Evolutionary conservation across 768 basidiomycete species (phyloP), one percentile per base, ranked within the genome.

Genomic region (Serendipita sp.): DNA sequence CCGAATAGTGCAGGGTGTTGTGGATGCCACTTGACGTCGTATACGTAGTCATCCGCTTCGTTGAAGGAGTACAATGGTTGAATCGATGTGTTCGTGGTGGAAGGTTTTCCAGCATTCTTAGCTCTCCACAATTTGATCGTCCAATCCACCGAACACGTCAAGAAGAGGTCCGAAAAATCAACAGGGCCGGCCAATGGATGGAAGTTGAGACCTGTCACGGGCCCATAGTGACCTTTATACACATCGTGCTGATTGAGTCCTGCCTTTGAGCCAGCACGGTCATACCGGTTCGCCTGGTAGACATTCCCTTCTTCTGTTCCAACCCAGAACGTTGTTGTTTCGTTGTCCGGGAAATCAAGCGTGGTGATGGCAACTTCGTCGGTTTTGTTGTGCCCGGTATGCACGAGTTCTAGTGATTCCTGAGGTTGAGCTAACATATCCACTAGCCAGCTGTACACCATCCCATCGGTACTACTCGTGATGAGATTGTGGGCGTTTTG

Each of bases 361-460:
- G 86, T 81, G 0, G 96, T 98, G 65, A 98, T 88, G 1, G 93
- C 86, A 1, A 99, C 93, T 72, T 99, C 96, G 48, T 88, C 89
- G 0, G 96, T 98, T 76, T 97, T 98, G 76, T 86, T 90, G 71
- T 98, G 94, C 0, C 89, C 90, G 0, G 86, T 80, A 67, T 94
- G 90, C 2, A 87, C 74, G 2, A 99, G 79, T 70, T 94, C 89
- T 16, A 98, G 81, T 2, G 91, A 90, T 86, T 99, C 96, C 90
- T 97, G 94, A 9, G 96, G 96, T 70, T 95, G 90, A 1, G 96
- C 93, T 44, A 99, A 82, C 94, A 98, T 97, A 74, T 99, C 96
- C 5, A 96, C 90, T 9, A 95, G 76, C 96, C 96, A 99, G 71
- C 89, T 90, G 73, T 96, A 98, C 3, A 99, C 90, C 28, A 86